phyloP scores from a whole-genome alignment of 2,329 filamentous ascomycete species.

The Pseudopithomyces chartarum region DNA sequence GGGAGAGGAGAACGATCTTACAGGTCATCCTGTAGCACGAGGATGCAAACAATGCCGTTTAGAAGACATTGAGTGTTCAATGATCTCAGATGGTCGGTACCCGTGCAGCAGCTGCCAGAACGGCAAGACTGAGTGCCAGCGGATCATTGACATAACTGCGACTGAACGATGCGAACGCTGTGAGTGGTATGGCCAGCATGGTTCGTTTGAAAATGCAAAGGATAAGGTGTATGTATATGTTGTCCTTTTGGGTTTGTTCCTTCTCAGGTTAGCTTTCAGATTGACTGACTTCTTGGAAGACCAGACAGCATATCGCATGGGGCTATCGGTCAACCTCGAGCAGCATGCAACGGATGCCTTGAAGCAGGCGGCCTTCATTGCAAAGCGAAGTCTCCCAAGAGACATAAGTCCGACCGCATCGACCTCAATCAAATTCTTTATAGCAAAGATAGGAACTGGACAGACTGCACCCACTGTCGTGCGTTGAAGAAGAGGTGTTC shows the following conservation, averaged over 20 bases:
- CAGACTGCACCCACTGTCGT: constrained; percentile 36
- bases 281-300: not conserved
- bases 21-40: constrained; percentile 38
- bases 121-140: constrained; percentile 34
- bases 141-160: constrained; percentile 32
- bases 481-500: constrained; percentile 35
- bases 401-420: constrained; percentile 14
- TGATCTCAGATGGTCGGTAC: constrained; percentile 34
- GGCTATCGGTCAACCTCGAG: not conserved
- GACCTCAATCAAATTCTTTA: constrained; percentile 27
- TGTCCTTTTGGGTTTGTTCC: not conserved
- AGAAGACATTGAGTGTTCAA: constrained; percentile 26
- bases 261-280: not conserved
- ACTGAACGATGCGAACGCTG: constrained; percentile 43
- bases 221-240: constrained; percentile 12
- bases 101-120: constrained; percentile 27
- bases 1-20: constrained; percentile 30
- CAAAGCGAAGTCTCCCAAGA: not conserved
- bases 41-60: constrained; percentile 43
- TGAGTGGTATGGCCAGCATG: constrained; percentile 13
- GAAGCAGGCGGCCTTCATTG: not conserved
- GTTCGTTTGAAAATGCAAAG: constrained; percentile 26
- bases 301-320: not conserved
- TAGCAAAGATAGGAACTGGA: constrained; percentile 20
- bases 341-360: constrained; percentile 9